A percentile compares a stretch with the other conserved stretches of the same genome.
Conservation (phyloP, 2,329 filamentous ascomycete species). For the Aquanectria penicillioides region DNA sequence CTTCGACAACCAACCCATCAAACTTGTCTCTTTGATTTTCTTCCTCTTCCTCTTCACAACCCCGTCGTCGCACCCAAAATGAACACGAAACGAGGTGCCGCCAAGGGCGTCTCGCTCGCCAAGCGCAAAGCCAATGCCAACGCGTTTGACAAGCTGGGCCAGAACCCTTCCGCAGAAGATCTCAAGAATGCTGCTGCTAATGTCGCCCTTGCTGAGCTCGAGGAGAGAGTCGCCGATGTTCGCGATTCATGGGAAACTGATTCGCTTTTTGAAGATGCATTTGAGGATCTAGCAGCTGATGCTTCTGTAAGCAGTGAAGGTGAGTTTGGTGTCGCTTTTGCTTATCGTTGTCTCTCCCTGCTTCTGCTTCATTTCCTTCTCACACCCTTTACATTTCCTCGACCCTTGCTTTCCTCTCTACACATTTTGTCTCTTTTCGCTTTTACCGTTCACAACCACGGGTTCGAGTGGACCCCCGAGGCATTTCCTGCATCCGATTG, state of each 20-base stretch:
- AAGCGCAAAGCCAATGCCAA: slow-evolving; percentile 48
- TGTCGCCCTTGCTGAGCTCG: slow-evolving; percentile 56
- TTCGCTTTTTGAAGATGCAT: slow-evolving; percentile 70
- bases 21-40: background rate
- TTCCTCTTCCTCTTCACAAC: slow-evolving; percentile 5
- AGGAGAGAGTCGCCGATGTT: slow-evolving; percentile 62
- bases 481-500: slow-evolving; percentile 13
- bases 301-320: slow-evolving; percentile 56
- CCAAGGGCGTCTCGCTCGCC: slow-evolving; percentile 45
- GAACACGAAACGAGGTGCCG: slow-evolving; percentile 44
- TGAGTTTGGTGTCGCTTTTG: slow-evolving; percentile 45
- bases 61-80: slow-evolving; percentile 25
- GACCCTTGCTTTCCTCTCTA: no score
- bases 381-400: slow-evolving; percentile 10
- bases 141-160: slow-evolving; percentile 48
- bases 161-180: slow-evolving; percentile 48
- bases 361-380: background rate
- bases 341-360: slow-evolving; percentile 17
- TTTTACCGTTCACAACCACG: slow-evolving; percentile 15
- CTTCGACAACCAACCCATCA: background rate
- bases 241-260: slow-evolving; percentile 70
- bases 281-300: slow-evolving; percentile 68
- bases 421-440: background rate
- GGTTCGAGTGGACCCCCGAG: slow-evolving; percentile 17
- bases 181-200: slow-evolving; percentile 49